Conservation (phyloP, 371 early-diverging fungal genomes). For the Syncephalastrum sp. region DNA sequence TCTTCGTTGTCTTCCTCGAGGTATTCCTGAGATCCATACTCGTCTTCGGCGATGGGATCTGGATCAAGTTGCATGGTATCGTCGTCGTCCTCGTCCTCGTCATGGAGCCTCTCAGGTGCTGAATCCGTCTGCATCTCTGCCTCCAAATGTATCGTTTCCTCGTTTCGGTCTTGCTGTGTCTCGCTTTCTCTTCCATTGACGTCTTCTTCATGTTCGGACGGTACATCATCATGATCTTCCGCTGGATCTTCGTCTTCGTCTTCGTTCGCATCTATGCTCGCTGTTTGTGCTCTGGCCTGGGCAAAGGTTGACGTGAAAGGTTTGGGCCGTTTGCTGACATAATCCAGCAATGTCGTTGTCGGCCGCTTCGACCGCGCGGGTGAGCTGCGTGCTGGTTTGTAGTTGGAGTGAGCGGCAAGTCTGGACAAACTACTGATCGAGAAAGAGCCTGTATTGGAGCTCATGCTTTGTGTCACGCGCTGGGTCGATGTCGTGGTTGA, state of each 20-base stretch:
- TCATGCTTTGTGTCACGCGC: too few species aligned
- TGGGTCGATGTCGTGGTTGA: too few species aligned
- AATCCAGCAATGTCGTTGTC: neutral
- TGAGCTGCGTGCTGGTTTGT: too few species aligned
- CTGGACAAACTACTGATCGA: too few species aligned
- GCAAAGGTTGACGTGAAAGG: neutral
- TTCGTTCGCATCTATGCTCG: conserved; percentile 12
- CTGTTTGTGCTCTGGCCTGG: neutral
- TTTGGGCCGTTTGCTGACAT: neutral
- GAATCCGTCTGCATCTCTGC: neutral
- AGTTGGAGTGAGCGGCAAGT: too few species aligned
- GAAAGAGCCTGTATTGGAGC: too few species aligned
- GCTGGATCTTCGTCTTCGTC: conserved; percentile 10
- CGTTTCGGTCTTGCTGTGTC: neutral
- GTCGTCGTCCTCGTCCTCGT: too few species aligned
- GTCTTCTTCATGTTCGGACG: neutral
- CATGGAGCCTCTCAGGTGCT: too few species aligned
- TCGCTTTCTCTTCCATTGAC: neutral
- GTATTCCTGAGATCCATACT: neutral
- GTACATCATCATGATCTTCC: conserved; percentile 4
- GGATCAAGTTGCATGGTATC: too few species aligned
- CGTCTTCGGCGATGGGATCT: too few species aligned
- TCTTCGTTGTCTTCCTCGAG: neutral
- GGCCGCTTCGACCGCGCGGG: neutral
- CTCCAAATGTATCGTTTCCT: neutral